Evolutionary conservation across 225 moss, liverwort and hornwort genomes (phyloP).

Genomic region (Physcomitrellopsis africana): DNA sequence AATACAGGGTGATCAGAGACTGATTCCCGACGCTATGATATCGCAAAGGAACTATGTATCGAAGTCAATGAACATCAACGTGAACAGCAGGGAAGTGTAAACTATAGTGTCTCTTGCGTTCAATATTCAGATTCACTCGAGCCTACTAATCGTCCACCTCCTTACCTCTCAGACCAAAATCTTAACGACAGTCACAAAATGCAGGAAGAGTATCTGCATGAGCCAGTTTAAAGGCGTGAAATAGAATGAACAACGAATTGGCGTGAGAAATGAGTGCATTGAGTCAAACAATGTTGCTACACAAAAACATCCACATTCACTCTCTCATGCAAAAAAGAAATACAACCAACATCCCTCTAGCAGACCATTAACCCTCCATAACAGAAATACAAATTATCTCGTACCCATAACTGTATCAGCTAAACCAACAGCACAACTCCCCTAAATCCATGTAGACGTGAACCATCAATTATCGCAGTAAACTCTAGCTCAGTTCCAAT

Average conservation of each 20-base stretch:
- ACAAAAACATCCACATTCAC: too few species aligned
- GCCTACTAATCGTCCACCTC: constrained; percentile 1
- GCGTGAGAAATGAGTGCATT: background rate
- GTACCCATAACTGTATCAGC: constrained; percentile 5
- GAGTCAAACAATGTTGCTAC: background rate
- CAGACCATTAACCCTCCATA: background rate
- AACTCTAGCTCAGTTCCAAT: background rate
- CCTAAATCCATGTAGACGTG: constrained; percentile 11
- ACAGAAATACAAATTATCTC: constrained; percentile 20
- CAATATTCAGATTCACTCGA: background rate
- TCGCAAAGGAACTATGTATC: too few species aligned
- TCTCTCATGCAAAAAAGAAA: too few species aligned
- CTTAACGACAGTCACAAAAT: too few species aligned
- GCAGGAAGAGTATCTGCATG: constrained; percentile 5
- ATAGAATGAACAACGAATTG: constrained; percentile 3
- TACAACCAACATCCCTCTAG: too few species aligned
- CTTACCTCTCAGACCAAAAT: background rate
- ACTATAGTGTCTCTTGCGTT: background rate
- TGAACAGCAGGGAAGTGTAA: background rate
- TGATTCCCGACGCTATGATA: too few species aligned
- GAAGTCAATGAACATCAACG: background rate
- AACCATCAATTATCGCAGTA: constrained; percentile 17
- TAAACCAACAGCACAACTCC: constrained; percentile 25
- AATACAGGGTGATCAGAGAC: constrained; percentile 2
- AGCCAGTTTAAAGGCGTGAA: background rate